These are phyloP conservation scores for Barnettozyma hawaiiensis DNA, from an alignment of 1,139 yeast genomes.

Conservation along the genomic window DNA sequence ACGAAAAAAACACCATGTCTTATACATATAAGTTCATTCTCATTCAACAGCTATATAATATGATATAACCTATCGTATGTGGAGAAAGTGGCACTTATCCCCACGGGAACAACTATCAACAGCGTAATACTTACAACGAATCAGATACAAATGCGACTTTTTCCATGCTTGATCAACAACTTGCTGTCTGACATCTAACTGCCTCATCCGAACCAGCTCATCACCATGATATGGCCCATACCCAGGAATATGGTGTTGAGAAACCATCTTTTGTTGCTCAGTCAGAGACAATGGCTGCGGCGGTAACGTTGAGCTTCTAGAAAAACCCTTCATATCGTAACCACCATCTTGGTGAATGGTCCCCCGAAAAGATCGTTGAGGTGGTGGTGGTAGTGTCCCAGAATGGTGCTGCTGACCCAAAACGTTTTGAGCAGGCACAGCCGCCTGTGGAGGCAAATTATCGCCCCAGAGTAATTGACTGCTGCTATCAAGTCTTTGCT, in stretches of 20 bases:
- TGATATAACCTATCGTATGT: constrained; percentile 5
- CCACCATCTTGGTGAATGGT: background rate
- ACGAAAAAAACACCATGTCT: too few relatives aligned
- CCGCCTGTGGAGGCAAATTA: background rate
- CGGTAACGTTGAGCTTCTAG: background rate
- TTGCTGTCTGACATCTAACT: constrained; percentile 6
- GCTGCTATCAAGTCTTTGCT: background rate
- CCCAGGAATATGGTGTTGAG: background rate
- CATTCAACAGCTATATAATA: too few relatives aligned
- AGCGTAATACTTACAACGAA: constrained; percentile 3
- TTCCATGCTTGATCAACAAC: constrained; percentile 3
- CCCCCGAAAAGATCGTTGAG: background rate
- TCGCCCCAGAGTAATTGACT: background rate
- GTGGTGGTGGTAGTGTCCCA: background rate
- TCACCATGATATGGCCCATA: background rate
- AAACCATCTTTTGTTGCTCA: background rate
- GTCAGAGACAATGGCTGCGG: background rate
- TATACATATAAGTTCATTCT: too few relatives aligned
- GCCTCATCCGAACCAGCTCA: constrained; percentile 2
- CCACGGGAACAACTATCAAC: constrained; percentile 4
- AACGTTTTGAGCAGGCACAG: background rate
- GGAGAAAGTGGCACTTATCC: constrained; percentile 8
- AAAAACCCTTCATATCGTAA: background rate
- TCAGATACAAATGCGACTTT: background rate
- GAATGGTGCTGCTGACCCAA: background rate